Evolutionary conservation across 345 rosid species (phyloP), one percentile per base, ranked within the genome.

Genomic region (Luvunga scandens): DNA sequence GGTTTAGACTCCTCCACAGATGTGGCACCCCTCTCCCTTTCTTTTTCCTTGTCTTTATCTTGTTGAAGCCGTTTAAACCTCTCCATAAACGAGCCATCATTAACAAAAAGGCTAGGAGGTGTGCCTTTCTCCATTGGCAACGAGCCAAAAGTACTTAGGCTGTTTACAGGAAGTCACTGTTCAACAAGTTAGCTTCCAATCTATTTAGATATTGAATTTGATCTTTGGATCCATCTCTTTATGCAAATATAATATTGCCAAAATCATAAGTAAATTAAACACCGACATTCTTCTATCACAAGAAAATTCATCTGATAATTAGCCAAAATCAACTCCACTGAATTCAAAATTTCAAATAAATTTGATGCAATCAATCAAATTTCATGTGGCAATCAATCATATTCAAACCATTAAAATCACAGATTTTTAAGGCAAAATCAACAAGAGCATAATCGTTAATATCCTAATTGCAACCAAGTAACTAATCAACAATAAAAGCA

Each of bases 81-180:
- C 92, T 96, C 99, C 99, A 96, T 91, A 88, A 96, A 96, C 1
- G 99, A 96, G 34, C 99, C 99, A 82, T 96, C 99, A 80, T 96
- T 94, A 75, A 89, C 95, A 81, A 96, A 96, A 81, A 94, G 93
- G 86, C 88, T 78, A 77, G 94, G 78, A 64, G 94, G 91, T 21
- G 87, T 87, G 85, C 88, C 85, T 84, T 94, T 91, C 50, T 89
- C 98, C 99, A 94, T 96, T 83, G 79, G 79, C 79, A 85, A 81
- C 19, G 73, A 78, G 80, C 69, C 73, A 78, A 82, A 68, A 82
- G 78, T 59, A 69, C 66, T 80, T 78, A 71, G 36, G 68, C 82
- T 72, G 81, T 82, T 78, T 73, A 80, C 56, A 59, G 80, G 80
- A 77, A 45, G 33, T 81, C 89, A 77, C 93, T 91, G 95, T 72